Conservation (phyloP, 352 stramenopile genomes). For the Phytophthora pisi region DNA sequence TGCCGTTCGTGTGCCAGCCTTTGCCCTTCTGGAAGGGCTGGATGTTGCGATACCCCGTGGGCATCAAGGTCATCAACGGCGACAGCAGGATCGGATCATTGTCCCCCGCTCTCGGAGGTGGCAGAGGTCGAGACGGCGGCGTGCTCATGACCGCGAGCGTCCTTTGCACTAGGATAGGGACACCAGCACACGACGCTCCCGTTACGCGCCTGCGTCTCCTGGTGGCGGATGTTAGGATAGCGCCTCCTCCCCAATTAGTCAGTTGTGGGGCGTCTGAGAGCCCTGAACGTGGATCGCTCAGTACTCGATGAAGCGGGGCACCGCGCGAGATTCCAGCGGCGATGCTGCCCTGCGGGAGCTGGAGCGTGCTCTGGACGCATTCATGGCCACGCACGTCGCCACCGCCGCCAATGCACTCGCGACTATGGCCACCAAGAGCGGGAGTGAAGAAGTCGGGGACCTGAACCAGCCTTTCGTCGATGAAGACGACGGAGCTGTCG, state of each 20-base stretch:
- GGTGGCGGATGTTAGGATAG: conserved; percentile 2
- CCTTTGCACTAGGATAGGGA: conserved; percentile 4
- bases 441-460: conserved; percentile 6
- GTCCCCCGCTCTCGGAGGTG: conserved; percentile 16
- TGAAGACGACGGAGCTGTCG: conserved; percentile 6
- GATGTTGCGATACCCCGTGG: conserved; percentile 72
- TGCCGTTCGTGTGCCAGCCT: conserved; percentile 71
- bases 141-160: conserved; percentile 18
- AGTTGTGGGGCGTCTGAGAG: neutral
- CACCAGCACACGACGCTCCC: conserved; percentile 5
- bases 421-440: conserved; percentile 2
- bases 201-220: conserved; percentile 14
- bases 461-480: neutral
- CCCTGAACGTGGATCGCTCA: neutral
- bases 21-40: conserved; percentile 70
- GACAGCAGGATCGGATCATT: conserved; percentile 42
- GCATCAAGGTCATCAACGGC: conserved; percentile 62
- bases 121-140: conserved; percentile 17
- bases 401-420: conserved; percentile 25
- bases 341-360: conserved; percentile 47
- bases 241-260: conserved; percentile 35
- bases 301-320: conserved; percentile 22
- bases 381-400: conserved; percentile 51
- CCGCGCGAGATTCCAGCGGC: conserved; percentile 18
- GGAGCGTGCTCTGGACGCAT: conserved; percentile 60